Percentiles rank a stretch among this genome's conserved stretches.
phyloP scores from a whole-genome alignment of 495 filamentous ascomycete species.

The Aspergillus homomorphus region DNA sequence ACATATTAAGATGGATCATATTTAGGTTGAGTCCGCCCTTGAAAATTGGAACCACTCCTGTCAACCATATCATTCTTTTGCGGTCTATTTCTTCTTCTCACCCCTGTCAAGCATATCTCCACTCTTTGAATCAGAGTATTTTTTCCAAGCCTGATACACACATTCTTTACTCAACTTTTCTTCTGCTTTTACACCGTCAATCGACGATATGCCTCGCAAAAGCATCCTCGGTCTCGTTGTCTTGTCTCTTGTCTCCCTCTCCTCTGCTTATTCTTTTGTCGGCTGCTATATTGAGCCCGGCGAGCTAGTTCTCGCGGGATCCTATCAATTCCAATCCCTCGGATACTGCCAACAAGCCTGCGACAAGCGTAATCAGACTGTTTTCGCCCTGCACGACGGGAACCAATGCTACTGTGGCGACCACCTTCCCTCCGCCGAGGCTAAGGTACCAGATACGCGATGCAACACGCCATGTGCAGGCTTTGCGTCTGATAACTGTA shows the following conservation, averaged over 20 bases:
- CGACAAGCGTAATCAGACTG: constrained; percentile 19
- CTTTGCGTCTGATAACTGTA: constrained; percentile 32
- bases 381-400: constrained; percentile 33
- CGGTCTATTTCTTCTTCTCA: background rate
- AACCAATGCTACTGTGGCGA: constrained; percentile 38
- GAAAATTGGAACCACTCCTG: background rate
- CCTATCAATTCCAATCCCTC: constrained; percentile 29
- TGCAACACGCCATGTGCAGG: constrained; percentile 36
- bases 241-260: constrained; percentile 31
- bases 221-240: constrained; percentile 18
- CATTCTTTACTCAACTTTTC: background rate
- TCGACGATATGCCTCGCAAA: constrained; percentile 5
- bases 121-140: background rate
- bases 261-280: constrained; percentile 13
- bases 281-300: constrained; percentile 38
- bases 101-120: background rate
- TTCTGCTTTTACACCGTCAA: background rate
- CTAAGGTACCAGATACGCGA: constrained; percentile 29
- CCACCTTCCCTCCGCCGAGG: constrained; percentile 24
- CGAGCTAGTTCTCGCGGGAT: constrained; percentile 19
- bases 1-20: constrained; percentile 6
- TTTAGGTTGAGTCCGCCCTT: background rate
- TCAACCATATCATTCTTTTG: background rate
- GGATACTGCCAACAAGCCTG: constrained; percentile 35
- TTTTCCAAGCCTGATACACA: background rate